Conservation (phyloP, 257 asterid species). For the Anisodus acutangulus region DNA sequence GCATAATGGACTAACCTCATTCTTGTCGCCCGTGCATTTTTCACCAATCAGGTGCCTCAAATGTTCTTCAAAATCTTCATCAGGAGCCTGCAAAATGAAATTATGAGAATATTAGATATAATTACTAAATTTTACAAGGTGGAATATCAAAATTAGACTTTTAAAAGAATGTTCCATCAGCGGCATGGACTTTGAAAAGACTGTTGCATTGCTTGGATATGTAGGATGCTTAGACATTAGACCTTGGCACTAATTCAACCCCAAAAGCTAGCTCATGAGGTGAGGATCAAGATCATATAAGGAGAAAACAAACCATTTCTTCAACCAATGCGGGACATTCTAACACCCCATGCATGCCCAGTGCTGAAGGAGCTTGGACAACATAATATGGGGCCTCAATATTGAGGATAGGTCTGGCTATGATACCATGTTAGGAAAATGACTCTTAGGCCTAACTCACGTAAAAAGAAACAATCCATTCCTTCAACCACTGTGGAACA, state of each 20-base stretch:
- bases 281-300: not conserved
- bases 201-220: not conserved
- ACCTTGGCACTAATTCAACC: not conserved
- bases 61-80: slow-evolving; percentile 94
- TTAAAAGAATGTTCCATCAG: not conserved
- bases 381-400: not conserved
- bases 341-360: not conserved
- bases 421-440: not conserved
- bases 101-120: not conserved
- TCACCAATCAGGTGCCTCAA: slow-evolving; percentile 77
- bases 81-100: slow-evolving; percentile 71
- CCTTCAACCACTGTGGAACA: not conserved
- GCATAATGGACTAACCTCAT: slow-evolving; percentile 57
- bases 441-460: not conserved
- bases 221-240: not conserved
- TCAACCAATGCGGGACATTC: not conserved
- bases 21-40: slow-evolving; percentile 80
- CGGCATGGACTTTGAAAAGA: not conserved
- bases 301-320: not conserved
- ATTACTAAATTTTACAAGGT: not conserved
- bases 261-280: not conserved
- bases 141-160: not conserved
- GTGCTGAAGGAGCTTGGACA: not conserved
- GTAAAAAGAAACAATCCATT: not conserved
- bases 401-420: not conserved